Conservation (phyloP, 345 rosid genomes). For the Alliaria petiolata region DNA sequence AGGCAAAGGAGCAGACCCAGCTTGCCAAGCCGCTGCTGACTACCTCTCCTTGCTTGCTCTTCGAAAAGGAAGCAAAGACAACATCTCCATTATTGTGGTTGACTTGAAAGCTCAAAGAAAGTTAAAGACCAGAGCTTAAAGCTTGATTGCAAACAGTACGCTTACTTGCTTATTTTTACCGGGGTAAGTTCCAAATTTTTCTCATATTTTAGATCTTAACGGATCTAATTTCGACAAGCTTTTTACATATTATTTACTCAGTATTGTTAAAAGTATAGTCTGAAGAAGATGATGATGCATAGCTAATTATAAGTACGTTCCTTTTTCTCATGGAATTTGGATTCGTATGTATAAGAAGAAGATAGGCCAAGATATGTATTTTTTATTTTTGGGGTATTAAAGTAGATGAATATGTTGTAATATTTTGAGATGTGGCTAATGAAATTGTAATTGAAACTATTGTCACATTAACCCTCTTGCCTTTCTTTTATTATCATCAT, state of each 20-base stretch:
- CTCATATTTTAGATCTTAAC: slow-evolving; percentile 19
- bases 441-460: slow-evolving; percentile 21
- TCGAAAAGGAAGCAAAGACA: slow-evolving; percentile 91
- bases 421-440: slow-evolving; percentile 26
- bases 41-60: slow-evolving; percentile 72
- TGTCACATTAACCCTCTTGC: neutral
- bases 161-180: slow-evolving; percentile 17
- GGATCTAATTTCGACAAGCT: slow-evolving; percentile 17
- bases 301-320: slow-evolving; percentile 29
- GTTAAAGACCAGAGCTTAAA: slow-evolving; percentile 64
- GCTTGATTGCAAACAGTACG: slow-evolving; percentile 19
- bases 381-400: neutral
- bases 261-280: slow-evolving; percentile 21
- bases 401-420: slow-evolving; percentile 29
- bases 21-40: slow-evolving; percentile 94
- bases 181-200: slow-evolving; percentile 23
- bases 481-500: neutral
- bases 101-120: slow-evolving; percentile 96
- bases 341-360: slow-evolving; percentile 25
- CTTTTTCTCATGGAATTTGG: slow-evolving; percentile 21
- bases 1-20: slow-evolving; percentile 61
- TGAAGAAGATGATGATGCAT: slow-evolving; percentile 30
- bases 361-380: slow-evolving; percentile 3
- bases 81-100: slow-evolving; percentile 71
- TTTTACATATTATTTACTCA: slow-evolving; percentile 21